Evolutionary conservation across 177 flowering plant species (phyloP).

Genomic region (Vitis hybrid): DNA sequence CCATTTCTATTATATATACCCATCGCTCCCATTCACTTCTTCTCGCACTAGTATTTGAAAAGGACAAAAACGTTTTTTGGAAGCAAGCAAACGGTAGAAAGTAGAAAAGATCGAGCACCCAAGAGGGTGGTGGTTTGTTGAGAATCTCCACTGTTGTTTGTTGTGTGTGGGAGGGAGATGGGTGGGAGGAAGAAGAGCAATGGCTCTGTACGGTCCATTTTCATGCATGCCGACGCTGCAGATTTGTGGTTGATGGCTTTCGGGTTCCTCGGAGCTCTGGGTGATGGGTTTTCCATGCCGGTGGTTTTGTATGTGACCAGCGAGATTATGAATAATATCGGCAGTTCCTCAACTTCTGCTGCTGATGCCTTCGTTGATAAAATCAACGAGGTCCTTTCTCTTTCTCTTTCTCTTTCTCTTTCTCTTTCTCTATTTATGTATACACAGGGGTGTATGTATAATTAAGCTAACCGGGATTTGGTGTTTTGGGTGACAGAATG

Average conservation of each 20-base stretch:
- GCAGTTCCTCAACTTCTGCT: constrained; percentile 17
- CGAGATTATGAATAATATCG: constrained; percentile 67
- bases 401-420: background rate
- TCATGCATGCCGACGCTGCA: constrained; percentile 56
- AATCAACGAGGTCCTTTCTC: constrained; percentile 47
- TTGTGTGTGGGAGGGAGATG: background rate
- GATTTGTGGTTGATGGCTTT: constrained; percentile 60
- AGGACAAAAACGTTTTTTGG: background rate
- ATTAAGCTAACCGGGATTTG: constrained; percentile 1
- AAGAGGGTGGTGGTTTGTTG: background rate
- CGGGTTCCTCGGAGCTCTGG: constrained; percentile 68
- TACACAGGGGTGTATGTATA: background rate
- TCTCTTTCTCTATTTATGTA: too few relatives aligned
- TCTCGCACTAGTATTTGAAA: background rate
- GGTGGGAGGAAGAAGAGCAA: constrained; percentile 12
- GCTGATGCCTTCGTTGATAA: constrained; percentile 24
- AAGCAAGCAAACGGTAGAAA: background rate
- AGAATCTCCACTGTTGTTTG: constrained; percentile 1
- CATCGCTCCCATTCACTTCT: background rate
- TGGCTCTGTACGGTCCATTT: constrained; percentile 44
- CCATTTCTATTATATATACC: constrained; percentile 2
- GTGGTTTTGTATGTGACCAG: constrained; percentile 46
- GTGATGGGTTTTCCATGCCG: constrained; percentile 69
- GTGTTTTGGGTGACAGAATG: constrained; percentile 41
- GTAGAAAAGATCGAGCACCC: background rate